Evolutionary conservation across 208 protist genomes (phyloP).

Genomic region (Porcisia hertigi): DNA sequence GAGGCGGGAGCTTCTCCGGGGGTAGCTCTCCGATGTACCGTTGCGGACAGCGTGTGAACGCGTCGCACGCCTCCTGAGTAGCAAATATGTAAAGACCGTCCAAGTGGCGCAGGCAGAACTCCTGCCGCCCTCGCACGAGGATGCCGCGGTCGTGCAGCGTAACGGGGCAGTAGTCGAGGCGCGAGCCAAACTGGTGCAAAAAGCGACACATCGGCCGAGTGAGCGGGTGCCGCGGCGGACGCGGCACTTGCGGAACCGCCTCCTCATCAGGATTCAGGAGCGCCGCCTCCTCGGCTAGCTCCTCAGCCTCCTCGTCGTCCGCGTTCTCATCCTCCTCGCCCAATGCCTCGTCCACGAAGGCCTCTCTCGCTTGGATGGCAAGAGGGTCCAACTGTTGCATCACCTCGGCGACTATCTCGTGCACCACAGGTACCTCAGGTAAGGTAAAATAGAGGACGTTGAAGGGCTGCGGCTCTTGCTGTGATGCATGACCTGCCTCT

Average conservation of each 20-base stretch:
- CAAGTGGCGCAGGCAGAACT: slow-evolving; percentile 58
- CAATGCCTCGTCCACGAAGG: slow-evolving; percentile 37
- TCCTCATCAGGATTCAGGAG: slow-evolving; percentile 52
- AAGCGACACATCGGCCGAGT: slow-evolving; percentile 55
- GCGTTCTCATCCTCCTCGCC: slow-evolving; percentile 60
- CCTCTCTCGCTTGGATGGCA: slow-evolving; percentile 48
- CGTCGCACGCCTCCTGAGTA: slow-evolving; percentile 47
- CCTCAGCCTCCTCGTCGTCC: slow-evolving; percentile 50
- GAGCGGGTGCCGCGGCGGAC: slow-evolving; percentile 35
- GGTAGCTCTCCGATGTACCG: slow-evolving; percentile 52
- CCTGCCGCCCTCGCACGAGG: slow-evolving; percentile 66
- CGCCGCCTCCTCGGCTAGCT: slow-evolving; percentile 65
- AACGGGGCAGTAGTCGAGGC: slow-evolving; percentile 86
- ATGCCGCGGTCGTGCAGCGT: slow-evolving; percentile 68
- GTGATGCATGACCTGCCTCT: background rate
- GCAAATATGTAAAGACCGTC: slow-evolving; percentile 80
- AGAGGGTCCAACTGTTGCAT: slow-evolving; percentile 50
- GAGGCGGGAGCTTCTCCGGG: slow-evolving; percentile 54
- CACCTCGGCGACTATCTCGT: slow-evolving; percentile 46
- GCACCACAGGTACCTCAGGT: slow-evolving; percentile 8
- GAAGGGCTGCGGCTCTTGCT: slow-evolving; percentile 7
- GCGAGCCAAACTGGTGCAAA: slow-evolving; percentile 80
- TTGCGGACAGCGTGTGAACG: slow-evolving; percentile 74
- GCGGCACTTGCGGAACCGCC: background rate
- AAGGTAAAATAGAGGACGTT: slow-evolving; percentile 40